phyloP scores from a whole-genome alignment of 2,329 filamentous ascomycete species.

The Fusarium foetens region DNA sequence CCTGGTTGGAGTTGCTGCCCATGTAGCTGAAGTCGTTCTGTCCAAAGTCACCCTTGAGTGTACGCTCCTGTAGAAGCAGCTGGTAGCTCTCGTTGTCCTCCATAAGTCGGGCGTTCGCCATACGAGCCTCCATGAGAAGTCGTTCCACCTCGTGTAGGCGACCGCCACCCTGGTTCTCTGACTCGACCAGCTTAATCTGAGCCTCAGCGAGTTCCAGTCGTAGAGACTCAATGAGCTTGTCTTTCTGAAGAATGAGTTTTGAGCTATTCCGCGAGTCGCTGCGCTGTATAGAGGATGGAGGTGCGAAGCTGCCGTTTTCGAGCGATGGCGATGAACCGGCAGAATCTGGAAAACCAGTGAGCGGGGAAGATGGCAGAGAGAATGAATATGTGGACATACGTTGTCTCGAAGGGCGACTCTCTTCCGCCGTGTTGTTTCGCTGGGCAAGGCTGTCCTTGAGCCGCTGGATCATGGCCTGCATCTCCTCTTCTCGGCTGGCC shows the following conservation, averaged over 20 bases:
- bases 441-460: slow-evolving; percentile 90
- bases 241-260: slow-evolving; percentile 91
- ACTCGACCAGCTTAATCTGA: slow-evolving; percentile 93
- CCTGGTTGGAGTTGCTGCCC: slow-evolving; percentile 67
- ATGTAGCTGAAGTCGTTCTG: slow-evolving; percentile 83
- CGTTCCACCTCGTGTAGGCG: slow-evolving; percentile 90
- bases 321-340: slow-evolving; percentile 73
- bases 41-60: slow-evolving; percentile 90
- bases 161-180: slow-evolving; percentile 91
- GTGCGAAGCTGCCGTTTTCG: slow-evolving; percentile 84
- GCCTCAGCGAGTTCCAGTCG: slow-evolving; percentile 92
- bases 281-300: slow-evolving; percentile 82
- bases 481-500: slow-evolving; percentile 84
- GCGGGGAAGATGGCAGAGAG: slow-evolving; percentile 1
- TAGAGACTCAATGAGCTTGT: slow-evolving; percentile 93
- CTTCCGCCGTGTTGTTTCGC: slow-evolving; percentile 69
- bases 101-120: slow-evolving; percentile 95
- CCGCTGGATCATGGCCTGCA: slow-evolving; percentile 89
- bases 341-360: slow-evolving; percentile 43
- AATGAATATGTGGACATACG: slow-evolving; percentile 55
- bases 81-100: slow-evolving; percentile 99
- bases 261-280: slow-evolving; percentile 92
- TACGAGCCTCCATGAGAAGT: slow-evolving; percentile 87
- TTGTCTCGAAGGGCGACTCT: slow-evolving; percentile 67
- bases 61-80: slow-evolving; percentile 92